Percentiles rank a stretch among this genome's conserved stretches.
Conservation (phyloP, 768 basidiomycete genomes). For the Crepidotus variabilis region DNA sequence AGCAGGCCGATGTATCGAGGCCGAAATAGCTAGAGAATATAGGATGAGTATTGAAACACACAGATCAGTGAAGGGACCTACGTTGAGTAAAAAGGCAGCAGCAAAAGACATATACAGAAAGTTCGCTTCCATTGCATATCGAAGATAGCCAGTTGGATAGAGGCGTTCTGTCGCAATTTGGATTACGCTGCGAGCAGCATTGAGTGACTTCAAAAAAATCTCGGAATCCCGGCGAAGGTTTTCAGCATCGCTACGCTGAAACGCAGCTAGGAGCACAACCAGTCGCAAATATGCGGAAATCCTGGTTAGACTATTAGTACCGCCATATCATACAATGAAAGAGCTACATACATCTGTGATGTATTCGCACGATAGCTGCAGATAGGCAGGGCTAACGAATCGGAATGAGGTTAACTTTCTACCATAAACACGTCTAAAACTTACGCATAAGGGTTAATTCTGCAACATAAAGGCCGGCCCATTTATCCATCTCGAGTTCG, state of each 20-base stretch:
- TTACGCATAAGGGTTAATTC: constrained; percentile 32
- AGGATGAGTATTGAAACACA: background rate
- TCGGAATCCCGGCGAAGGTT: constrained; percentile 37
- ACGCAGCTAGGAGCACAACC: constrained; percentile 52
- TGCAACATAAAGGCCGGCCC: constrained; percentile 38
- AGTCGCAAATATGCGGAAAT: constrained; percentile 52
- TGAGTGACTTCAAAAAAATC: constrained; percentile 43
- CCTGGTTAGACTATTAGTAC: constrained; percentile 25
- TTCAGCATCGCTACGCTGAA: constrained; percentile 42
- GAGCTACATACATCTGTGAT: constrained; percentile 33
- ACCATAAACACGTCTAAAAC: constrained; percentile 9
- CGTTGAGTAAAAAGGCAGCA: constrained; percentile 58
- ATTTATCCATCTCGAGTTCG: constrained; percentile 31
- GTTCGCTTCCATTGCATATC: constrained; percentile 51
- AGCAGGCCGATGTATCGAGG: constrained; percentile 44
- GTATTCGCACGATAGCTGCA: constrained; percentile 43
- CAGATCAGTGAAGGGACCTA: constrained; percentile 23
- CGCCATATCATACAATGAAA: background rate
- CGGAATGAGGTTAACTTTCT: background rate
- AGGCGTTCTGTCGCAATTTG: constrained; percentile 48
- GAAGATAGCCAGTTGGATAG: constrained; percentile 50
- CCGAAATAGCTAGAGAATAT: constrained; percentile 38
- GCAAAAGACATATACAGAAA: constrained; percentile 55
- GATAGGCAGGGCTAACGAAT: constrained; percentile 33
- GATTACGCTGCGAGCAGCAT: constrained; percentile 55